Evolutionary conservation across 208 protist species (phyloP), one percentile per base, ranked within the genome.

Genomic region (Trypanosoma avium): DNA sequence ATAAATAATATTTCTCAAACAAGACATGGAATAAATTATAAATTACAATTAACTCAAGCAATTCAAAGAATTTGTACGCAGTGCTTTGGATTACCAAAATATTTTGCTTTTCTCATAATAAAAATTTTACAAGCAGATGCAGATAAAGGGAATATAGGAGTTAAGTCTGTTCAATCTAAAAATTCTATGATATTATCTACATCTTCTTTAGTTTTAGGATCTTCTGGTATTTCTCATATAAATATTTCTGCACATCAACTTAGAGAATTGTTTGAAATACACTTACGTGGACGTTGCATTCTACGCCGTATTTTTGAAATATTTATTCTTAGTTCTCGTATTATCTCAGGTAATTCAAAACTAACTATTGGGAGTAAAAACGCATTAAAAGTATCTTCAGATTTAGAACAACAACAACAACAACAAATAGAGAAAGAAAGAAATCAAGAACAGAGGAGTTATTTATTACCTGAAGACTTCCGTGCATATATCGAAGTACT

Each of bases 21-120:
- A 33, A 88, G 81, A 50, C 84, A 90, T 48, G 84, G 88, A 57
- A 36, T 74, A 3, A 67, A 79, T 30, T 93, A 90, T 59, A 76
- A 74, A 27, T 59, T 82, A 33, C 76, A 84, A 47, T 67, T 93
- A 19, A 67, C 75, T 15, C 64, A 81, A 52, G 82, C 80, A 49
- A 77, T 88, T 26, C 84, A 95, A 58, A 81, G 82, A 0, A 76
- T 95, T 33, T 89, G 83, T 67, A 77, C 73, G 29, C 79, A 93
- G 45, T 89, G 83, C 62, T 88, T 95, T 63, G 89, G 89, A 21
- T 50, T 95, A 4, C 89, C 89, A 46, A 81, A 82, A 43, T 95
- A 95, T 65, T 90, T 95, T 70, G 80, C 79, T 15, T 88, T 81
- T 57, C 61, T 95, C 27, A 70, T 94, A 42, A 48, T 91, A 46